phyloP scores from a whole-genome alignment of 2,329 filamentous ascomycete genomes.

The Exophiala sp. region DNA sequence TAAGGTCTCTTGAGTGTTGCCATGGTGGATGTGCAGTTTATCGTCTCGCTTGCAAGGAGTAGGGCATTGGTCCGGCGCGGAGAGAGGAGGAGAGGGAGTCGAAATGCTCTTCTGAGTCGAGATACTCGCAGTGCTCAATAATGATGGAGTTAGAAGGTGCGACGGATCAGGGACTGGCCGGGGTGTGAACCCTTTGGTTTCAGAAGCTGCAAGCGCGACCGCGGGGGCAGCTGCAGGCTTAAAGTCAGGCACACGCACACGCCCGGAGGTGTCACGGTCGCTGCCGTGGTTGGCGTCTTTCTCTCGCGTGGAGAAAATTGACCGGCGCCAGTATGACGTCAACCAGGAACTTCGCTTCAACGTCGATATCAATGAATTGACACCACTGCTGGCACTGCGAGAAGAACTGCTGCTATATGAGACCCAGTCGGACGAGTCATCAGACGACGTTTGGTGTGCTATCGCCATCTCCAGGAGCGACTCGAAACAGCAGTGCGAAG shows the following conservation, averaged over 20 bases:
- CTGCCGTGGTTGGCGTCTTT: not conserved
- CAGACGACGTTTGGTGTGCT: not conserved
- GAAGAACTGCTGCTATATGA: slow-evolving; percentile 17
- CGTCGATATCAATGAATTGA: slow-evolving; percentile 9
- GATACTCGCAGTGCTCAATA: not conserved
- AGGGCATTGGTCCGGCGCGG: not conserved
- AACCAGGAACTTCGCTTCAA: slow-evolving; percentile 9
- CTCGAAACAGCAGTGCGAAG: not conserved
- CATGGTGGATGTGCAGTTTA: slow-evolving; percentile 8
- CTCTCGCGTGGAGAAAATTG: not conserved
- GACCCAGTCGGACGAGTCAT: slow-evolving; percentile 18
- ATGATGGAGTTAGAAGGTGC: slow-evolving; percentile 1
- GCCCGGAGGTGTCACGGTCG: not conserved
- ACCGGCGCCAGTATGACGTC: slow-evolving; percentile 17
- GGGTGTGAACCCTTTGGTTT: not conserved
- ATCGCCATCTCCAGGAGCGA: slow-evolving; percentile 5
- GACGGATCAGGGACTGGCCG: not conserved
- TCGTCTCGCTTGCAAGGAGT: slow-evolving; percentile 1
- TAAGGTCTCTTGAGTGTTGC: slow-evolving; percentile 4
- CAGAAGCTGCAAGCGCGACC: not conserved
- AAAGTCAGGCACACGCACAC: not conserved
- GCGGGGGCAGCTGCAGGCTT: not conserved
- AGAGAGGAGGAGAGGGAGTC: slow-evolving; percentile 1
- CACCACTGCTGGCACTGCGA: not conserved
- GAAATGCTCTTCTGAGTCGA: slow-evolving; percentile 6